phyloP scores from a whole-genome alignment of 164 flowering plant genomes.

The Liquidambar formosana region DNA sequence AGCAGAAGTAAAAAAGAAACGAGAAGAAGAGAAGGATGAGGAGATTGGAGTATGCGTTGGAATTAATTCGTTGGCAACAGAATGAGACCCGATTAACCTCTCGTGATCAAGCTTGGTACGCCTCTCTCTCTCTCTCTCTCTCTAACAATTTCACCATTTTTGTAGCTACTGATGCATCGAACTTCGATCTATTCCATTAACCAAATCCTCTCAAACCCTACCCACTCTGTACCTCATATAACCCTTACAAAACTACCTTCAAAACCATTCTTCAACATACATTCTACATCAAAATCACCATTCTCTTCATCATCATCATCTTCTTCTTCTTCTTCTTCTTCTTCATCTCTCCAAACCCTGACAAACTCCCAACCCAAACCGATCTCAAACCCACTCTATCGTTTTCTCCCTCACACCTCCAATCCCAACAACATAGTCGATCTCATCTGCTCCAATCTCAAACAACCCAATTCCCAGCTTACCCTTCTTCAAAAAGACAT shows the following conservation, averaged over 20 bases:
- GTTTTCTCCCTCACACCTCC: constrained; percentile 56
- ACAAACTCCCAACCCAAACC: constrained; percentile 21
- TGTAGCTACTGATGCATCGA: constrained; percentile 5
- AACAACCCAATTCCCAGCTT: constrained; percentile 25
- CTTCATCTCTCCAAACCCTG: constrained; percentile 27
- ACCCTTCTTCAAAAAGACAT: constrained; percentile 30
- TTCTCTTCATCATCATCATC: constrained; percentile 24
- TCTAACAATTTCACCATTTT: background rate
- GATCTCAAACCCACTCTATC: constrained; percentile 48
- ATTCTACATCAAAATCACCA: background rate
- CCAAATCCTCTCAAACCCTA: too few relatives aligned
- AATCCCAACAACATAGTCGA: constrained; percentile 65
- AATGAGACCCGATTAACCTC: too few relatives aligned
- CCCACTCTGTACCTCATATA: background rate
- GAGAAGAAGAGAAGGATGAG: too few relatives aligned
- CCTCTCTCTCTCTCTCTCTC: constrained; percentile 4
- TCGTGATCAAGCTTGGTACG: constrained; percentile 6
- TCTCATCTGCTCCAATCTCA: constrained; percentile 59
- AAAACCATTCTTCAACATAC: background rate
- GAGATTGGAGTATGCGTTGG: too few relatives aligned
- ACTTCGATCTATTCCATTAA: background rate
- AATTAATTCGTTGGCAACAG: too few relatives aligned
- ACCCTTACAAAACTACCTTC: background rate
- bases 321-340: constrained; percentile 23
- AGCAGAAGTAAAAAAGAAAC: too few relatives aligned